Conservation (phyloP, 2,329 filamentous ascomycete species). For the Arachnomyces sp. region DNA sequence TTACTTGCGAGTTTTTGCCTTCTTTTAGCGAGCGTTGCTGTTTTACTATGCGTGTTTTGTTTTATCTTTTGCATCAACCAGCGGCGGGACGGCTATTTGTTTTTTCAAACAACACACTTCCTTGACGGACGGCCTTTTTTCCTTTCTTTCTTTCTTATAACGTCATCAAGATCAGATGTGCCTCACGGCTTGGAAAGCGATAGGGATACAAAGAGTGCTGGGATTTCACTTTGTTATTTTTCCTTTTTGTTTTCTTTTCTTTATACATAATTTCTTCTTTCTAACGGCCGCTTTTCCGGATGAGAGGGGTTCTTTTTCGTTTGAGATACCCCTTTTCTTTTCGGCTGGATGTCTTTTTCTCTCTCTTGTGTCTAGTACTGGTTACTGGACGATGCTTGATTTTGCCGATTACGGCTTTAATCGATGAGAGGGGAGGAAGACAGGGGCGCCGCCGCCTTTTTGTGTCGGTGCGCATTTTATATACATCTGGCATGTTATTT, state of each 20-base stretch:
- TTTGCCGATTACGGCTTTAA: constrained; percentile 22
- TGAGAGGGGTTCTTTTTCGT: constrained; percentile 14
- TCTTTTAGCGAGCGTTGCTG: constrained; percentile 45
- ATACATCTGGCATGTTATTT: constrained; percentile 31
- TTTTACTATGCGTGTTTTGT: constrained; percentile 25
- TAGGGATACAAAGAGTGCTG: constrained; percentile 31
- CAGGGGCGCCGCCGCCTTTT: not conserved
- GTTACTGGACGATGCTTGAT: constrained; percentile 20
- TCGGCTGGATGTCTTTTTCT: constrained; percentile 31
- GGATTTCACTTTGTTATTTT: constrained; percentile 17
- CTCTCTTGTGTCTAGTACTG: constrained; percentile 29
- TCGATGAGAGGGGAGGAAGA: constrained; percentile 12
- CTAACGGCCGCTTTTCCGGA: constrained; percentile 10
- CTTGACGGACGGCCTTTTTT: constrained; percentile 28
- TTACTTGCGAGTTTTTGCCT: constrained; percentile 35
- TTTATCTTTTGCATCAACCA: constrained; percentile 35
- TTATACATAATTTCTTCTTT: constrained; percentile 15
- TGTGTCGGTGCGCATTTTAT: constrained; percentile 14
- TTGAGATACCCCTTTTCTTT: constrained; percentile 14
- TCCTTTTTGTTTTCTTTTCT: constrained; percentile 27
- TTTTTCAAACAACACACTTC: constrained; percentile 22
- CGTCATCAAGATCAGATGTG: constrained; percentile 42
- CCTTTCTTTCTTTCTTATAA: constrained; percentile 31
- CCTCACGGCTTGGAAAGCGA: constrained; percentile 43
- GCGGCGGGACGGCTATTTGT: constrained; percentile 42